phyloP scores from a whole-genome alignment of 192 early-diverging fungal genomes.

The Nowakowskiella sp. region DNA sequence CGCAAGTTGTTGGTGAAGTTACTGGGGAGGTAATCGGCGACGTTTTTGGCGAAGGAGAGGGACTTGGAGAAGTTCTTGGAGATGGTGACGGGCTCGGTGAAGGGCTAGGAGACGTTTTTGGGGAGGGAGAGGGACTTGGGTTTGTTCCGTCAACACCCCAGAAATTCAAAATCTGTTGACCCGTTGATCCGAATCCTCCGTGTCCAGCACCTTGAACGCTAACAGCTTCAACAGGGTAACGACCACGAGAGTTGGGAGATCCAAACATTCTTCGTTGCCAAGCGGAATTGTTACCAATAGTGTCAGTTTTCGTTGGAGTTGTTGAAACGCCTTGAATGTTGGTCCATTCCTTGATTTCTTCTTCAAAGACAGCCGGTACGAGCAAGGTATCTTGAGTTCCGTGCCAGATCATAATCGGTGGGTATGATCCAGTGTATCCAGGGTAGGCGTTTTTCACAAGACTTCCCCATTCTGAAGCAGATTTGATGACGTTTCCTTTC shows the following conservation, averaged over 20 bases:
- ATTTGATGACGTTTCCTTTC: not conserved
- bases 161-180: too few species aligned
- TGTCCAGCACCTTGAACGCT: not conserved
- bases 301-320: not conserved
- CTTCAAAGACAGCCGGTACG: not conserved
- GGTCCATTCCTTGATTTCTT: not conserved
- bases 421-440: not conserved
- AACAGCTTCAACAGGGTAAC: not conserved
- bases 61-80: too few species aligned
- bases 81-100: too few species aligned
- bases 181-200: too few species aligned
- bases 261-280: not conserved
- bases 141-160: too few species aligned
- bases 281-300: not conserved
- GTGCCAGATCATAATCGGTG: not conserved
- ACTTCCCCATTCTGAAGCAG: not conserved
- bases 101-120: too few species aligned
- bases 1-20: too few species aligned
- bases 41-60: too few species aligned
- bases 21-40: too few species aligned
- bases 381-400: not conserved
- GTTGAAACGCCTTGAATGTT: not conserved
- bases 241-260: not conserved
- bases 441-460: not conserved
- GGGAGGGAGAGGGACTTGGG: too few species aligned